These are phyloP conservation scores for Diversispora epigaea DNA, from an alignment of 192 early-diverging fungal genomes.

Conservation along the genomic window DNA sequence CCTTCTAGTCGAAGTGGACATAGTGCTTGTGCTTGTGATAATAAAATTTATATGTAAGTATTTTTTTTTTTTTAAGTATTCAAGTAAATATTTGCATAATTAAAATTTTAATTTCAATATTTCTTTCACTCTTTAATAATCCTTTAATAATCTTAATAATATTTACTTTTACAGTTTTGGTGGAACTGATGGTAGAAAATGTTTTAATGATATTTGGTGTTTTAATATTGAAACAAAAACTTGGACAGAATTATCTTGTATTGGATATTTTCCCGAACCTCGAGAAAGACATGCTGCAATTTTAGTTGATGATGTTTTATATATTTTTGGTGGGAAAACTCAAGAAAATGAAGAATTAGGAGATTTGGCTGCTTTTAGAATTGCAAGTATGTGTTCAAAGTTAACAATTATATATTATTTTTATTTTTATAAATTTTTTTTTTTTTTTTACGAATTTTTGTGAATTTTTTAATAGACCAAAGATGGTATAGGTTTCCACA, in stretches of 20 bases:
- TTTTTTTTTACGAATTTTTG: background rate
- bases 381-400: slow-evolving; percentile 43
- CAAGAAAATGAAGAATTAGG: slow-evolving; percentile 43
- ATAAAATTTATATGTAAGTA: slow-evolving; percentile 34
- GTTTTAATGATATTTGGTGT: slow-evolving; percentile 60
- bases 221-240: slow-evolving; percentile 42
- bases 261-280: slow-evolving; percentile 47
- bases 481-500: slow-evolving; percentile 54
- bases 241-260: slow-evolving; percentile 46
- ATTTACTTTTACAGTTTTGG: slow-evolving; percentile 46
- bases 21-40: slow-evolving; percentile 20
- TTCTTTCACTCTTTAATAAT: background rate
- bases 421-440: background rate
- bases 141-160: background rate
- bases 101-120: background rate
- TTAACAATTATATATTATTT: background rate
- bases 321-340: slow-evolving; percentile 54
- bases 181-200: slow-evolving; percentile 48
- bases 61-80: background rate
- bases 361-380: slow-evolving; percentile 55
- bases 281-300: slow-evolving; percentile 40
- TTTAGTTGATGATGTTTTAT: slow-evolving; percentile 54
- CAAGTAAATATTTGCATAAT: background rate
- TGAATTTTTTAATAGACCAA: slow-evolving; percentile 35
- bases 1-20: slow-evolving; percentile 29